These are phyloP conservation scores for Pyrenula aspistea DNA, from an alignment of 495 filamentous ascomycete species.

Conservation along the genomic window DNA sequence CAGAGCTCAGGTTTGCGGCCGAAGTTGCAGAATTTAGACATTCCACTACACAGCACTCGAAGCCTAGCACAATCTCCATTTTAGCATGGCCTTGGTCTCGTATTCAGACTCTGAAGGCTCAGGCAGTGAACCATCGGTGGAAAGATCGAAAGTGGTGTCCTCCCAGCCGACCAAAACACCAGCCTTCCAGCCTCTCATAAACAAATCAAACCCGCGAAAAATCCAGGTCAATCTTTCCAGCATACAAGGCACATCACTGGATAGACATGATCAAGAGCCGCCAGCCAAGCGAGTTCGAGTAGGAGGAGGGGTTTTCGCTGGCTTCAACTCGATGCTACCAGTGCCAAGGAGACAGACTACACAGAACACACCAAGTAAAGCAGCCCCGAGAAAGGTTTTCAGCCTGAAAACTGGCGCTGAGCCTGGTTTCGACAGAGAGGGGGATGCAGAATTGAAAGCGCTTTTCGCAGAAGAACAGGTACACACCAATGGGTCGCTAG, in stretches of 20 bases:
- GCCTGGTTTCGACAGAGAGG: constrained; percentile 61
- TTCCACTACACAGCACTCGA: too few species aligned
- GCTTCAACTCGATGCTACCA: constrained; percentile 79
- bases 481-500: constrained; percentile 3
- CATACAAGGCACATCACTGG: constrained; percentile 18
- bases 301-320: constrained; percentile 49
- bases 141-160: constrained; percentile 15
- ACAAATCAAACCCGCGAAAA: constrained; percentile 67
- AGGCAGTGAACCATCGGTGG: constrained; percentile 38
- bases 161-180: constrained; percentile 16
- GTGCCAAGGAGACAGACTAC: constrained; percentile 55
- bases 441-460: constrained; percentile 28
- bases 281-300: constrained; percentile 59
- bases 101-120: constrained; percentile 81
- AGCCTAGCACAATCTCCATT: too few species aligned
- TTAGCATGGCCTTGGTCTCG: constrained; percentile 58
- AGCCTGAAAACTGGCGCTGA: constrained; percentile 69
- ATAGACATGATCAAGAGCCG: constrained; percentile 36
- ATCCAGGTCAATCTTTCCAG: constrained; percentile 64
- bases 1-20: too few species aligned
- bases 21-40: too few species aligned
- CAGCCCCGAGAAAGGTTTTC: constrained; percentile 29
- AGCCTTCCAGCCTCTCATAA: constrained; percentile 61
- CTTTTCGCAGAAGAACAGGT: constrained; percentile 3
- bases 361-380: constrained; percentile 21